Evolutionary conservation across 1,139 yeast genomes (phyloP), one percentile per base, ranked within the genome.

Genomic region (Yueomyces sp.): DNA sequence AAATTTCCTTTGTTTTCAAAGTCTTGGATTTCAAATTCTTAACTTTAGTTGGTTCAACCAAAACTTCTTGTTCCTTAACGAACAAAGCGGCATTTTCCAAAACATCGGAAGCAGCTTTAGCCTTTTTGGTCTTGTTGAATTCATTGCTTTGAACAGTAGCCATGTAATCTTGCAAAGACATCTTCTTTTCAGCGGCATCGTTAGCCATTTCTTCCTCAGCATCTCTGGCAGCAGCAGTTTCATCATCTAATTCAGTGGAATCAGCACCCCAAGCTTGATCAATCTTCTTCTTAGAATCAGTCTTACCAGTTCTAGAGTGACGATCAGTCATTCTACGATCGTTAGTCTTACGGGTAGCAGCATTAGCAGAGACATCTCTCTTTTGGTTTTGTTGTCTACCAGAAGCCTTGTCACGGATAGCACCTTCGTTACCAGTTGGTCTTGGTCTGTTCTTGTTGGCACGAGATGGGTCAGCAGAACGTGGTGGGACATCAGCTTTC

Each of bases 391-490:
- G 68, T 49, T 64, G 50, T 56, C 78, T 72, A 54, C 79, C 79
- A 49, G 72, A 77, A 62, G 67, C 60, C 73, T 77, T 80, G 76
- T 72, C 78, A 69, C 75, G 82, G 67, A 80, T 69, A 51, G 94
- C 95, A 59, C 86, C 95, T 63, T 87, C 96, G 73, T 86, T 89
- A 66, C 95, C 95, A 55, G 81, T 47, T 78, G 69, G 65, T 74
- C 74, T 41, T 62, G 80, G 71, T 67, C 70, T 67, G 63, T 72
- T 73, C 69, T 84, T 81, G 71, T 73, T 82, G 56, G 95, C 35
- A 70, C 74, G 80, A 56, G 89, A 67, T 63, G 82, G 81, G 72
- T 81, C 83, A 52, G 89, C 87, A 53, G 81, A 75, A 50, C 87
- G 73, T 59, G 95, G 95, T 50, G 95, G 78, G 53, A 71, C 79